Percentiles rank a stretch among this genome's conserved stretches.
Evolutionary conservation across 2,329 filamentous ascomycete species (phyloP).

Genomic region (Lecanicillium sp.): DNA sequence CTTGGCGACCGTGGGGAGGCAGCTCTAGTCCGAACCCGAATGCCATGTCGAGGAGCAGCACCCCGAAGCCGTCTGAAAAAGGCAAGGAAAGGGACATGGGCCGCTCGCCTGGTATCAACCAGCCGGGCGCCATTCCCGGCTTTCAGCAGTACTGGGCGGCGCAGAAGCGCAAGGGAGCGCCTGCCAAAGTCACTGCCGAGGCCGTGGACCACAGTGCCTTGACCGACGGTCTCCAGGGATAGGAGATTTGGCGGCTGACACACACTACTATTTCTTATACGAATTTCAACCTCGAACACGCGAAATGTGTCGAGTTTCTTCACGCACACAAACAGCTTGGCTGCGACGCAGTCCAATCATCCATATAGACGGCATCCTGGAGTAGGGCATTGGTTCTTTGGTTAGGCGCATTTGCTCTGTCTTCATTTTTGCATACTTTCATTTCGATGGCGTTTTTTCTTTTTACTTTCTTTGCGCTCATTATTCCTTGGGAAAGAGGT

Average conservation of each 20-base stretch:
- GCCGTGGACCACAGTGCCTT: conserved; percentile 53
- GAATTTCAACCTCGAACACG: neutral
- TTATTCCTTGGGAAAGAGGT: no score
- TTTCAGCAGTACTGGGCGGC: conserved; percentile 52
- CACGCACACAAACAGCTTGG: neutral
- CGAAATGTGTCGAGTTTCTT: neutral
- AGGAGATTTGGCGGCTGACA: conserved; percentile 3
- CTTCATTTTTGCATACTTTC: no score
- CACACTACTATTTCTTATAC: no score
- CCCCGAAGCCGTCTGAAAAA: conserved; percentile 9
- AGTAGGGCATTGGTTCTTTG: neutral
- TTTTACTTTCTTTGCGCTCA: no score
- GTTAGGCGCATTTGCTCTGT: neutral
- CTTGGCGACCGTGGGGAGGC: conserved; percentile 40
- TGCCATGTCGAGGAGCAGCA: conserved; percentile 1
- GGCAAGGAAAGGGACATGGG: conserved; percentile 27
- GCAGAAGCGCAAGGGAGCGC: conserved; percentile 42
- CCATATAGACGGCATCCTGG: neutral
- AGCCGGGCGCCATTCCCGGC: conserved; percentile 65
- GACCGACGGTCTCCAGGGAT: conserved; percentile 44
- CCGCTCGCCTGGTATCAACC: conserved; percentile 68
- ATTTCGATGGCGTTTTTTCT: no score
- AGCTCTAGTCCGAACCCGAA: conserved; percentile 5
- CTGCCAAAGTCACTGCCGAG: conserved; percentile 50
- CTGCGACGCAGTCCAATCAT: neutral